Evolutionary conservation across 1,139 yeast species (phyloP).

Genomic region (Hansenula sp.): DNA sequence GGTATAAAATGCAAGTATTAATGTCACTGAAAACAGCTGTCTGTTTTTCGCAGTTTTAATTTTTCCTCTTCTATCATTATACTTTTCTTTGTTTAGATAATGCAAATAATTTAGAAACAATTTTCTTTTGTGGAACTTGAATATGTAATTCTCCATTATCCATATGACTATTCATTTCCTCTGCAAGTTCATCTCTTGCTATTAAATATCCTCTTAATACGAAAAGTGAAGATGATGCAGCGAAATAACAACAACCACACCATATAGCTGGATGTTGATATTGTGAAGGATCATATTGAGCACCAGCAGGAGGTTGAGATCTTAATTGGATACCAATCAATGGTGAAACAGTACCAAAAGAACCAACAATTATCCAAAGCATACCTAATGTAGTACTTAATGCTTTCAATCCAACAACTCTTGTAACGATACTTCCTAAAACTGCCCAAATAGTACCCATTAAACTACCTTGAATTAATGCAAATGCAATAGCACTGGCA

Average conservation of each 20-base stretch:
- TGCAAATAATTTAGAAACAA: slow-evolving; percentile 10
- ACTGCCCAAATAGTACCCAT: slow-evolving; percentile 40
- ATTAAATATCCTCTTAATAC: slow-evolving; percentile 45
- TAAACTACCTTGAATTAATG: slow-evolving; percentile 41
- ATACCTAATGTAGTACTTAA: slow-evolving; percentile 43
- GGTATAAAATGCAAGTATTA: not conserved
- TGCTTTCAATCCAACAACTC: slow-evolving; percentile 43
- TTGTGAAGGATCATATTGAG: slow-evolving; percentile 34
- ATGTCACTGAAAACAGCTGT: not conserved
- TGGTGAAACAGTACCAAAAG: slow-evolving; percentile 46
- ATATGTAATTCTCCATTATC: slow-evolving; percentile 23
- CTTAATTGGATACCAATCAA: slow-evolving; percentile 48
- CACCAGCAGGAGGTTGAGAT: slow-evolving; percentile 25
- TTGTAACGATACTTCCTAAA: slow-evolving; percentile 22
- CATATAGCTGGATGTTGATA: slow-evolving; percentile 48
- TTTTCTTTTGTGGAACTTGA: slow-evolving; percentile 14
- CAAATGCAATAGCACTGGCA: slow-evolving; percentile 46
- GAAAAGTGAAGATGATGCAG: slow-evolving; percentile 34
- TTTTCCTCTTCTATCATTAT: not conserved
- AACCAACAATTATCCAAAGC: slow-evolving; percentile 43
- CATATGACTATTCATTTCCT: slow-evolving; percentile 12
- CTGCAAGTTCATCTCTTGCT: slow-evolving; percentile 36
- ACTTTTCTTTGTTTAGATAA: slow-evolving; percentile 7
- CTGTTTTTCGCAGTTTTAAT: too few relatives aligned
- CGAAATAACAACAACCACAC: slow-evolving; percentile 47